A percentile compares a stretch with the other conserved stretches of the same genome.
Evolutionary conservation across 177 flowering plant species (phyloP).

Genomic region (Telopea speciosissima): DNA sequence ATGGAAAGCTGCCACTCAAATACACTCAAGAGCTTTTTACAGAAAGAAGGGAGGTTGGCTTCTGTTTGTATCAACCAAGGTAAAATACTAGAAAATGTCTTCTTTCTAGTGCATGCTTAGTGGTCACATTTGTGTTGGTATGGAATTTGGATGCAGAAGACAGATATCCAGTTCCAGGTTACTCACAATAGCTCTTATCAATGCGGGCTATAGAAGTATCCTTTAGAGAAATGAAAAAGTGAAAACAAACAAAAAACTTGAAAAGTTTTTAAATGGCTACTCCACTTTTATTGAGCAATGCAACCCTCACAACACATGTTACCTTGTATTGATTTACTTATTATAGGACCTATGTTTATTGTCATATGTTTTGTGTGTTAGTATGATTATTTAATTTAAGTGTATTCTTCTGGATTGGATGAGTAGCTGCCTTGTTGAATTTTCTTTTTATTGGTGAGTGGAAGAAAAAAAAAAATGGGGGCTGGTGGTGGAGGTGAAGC

Average conservation of each 20-base stretch:
- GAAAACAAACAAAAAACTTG: no score
- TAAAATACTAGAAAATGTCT: constrained; percentile 15
- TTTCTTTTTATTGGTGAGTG: no score
- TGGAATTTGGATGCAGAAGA: background rate
- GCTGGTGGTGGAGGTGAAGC: no score
- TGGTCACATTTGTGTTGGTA: background rate
- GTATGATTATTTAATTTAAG: no score
- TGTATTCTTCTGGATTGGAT: background rate
- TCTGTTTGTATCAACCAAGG: constrained; percentile 60
- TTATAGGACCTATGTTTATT: no score
- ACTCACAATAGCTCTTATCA: background rate
- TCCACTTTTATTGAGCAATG: no score
- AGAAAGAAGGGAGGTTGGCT: constrained; percentile 58
- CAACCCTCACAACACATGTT: no score
- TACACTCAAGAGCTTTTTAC: constrained; percentile 51
- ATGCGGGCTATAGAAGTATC: background rate
- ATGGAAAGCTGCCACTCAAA: constrained; percentile 52
- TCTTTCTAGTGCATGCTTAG: background rate
- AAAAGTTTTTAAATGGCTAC: no score
- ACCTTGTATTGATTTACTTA: no score
- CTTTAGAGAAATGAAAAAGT: background rate
- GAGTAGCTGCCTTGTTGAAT: background rate
- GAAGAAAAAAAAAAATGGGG: no score
- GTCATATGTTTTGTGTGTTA: no score
- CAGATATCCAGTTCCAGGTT: background rate